Evolutionary conservation across 1,284 basidiomycete genomes (phyloP).

Genomic region (Austroboletus olivaceoglutinosus): DNA sequence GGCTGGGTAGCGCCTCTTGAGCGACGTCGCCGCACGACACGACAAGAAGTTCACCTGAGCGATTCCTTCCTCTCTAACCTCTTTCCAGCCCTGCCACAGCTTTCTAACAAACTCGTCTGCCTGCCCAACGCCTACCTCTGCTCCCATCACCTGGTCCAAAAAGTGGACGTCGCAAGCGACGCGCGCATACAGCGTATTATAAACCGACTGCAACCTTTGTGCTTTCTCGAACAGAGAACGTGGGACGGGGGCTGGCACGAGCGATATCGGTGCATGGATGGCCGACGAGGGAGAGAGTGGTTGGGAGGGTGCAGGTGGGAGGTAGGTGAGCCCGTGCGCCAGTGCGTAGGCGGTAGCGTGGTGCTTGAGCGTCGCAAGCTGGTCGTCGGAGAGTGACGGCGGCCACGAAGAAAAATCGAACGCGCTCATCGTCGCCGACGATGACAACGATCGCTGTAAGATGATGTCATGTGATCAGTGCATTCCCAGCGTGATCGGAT

Average conservation of each 20-base stretch:
- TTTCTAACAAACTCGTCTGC: slow-evolving; percentile 87
- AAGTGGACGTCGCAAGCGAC: slow-evolving; percentile 82
- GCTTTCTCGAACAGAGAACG: slow-evolving; percentile 69
- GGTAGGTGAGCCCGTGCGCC: slow-evolving; percentile 80
- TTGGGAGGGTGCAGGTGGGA: slow-evolving; percentile 55
- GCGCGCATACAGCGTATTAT: slow-evolving; percentile 85
- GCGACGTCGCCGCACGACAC: background rate
- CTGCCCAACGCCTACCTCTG: slow-evolving; percentile 67
- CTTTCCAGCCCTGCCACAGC: slow-evolving; percentile 86
- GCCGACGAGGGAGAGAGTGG: slow-evolving; percentile 61
- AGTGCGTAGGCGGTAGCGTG: slow-evolving; percentile 84
- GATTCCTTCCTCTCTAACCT: slow-evolving; percentile 59
- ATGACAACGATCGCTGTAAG: background rate
- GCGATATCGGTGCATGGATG: slow-evolving; percentile 86
- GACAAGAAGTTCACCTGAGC: slow-evolving; percentile 38
- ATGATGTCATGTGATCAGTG: background rate
- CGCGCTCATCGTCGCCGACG: slow-evolving; percentile 16
- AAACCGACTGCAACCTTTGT: slow-evolving; percentile 67
- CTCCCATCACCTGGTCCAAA: slow-evolving; percentile 81
- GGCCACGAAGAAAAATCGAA: slow-evolving; percentile 68
- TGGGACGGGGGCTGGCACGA: slow-evolving; percentile 89
- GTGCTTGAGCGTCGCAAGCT: slow-evolving; percentile 58
- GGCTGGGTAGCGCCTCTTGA: slow-evolving; percentile 45
- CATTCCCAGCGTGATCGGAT: background rate
- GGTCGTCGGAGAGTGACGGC: slow-evolving; percentile 57